These are phyloP conservation scores for Laetiporus sulphureus DNA, from an alignment of 1,284 basidiomycete genomes.

Conservation along the genomic window DNA sequence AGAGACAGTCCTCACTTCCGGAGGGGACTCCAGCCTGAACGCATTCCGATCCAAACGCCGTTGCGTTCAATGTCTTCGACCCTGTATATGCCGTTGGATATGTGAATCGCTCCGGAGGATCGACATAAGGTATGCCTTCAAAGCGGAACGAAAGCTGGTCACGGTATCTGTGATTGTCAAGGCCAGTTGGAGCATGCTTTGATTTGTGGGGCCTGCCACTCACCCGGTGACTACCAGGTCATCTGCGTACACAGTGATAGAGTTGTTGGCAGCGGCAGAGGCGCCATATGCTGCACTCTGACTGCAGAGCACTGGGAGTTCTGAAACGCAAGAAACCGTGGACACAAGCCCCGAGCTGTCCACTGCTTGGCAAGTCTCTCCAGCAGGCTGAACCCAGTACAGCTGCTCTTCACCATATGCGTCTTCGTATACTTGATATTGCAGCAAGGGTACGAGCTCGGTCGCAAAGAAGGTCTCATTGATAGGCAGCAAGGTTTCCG, in stretches of 20 bases:
- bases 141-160: constrained; percentile 30
- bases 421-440: constrained; percentile 19
- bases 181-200: neutral
- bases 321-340: constrained; percentile 13
- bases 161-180: constrained; percentile 22
- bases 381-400: constrained; percentile 22
- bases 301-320: constrained; percentile 22
- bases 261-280: constrained; percentile 11
- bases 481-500: constrained; percentile 20
- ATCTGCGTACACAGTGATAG: constrained; percentile 15
- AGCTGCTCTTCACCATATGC: constrained; percentile 14
- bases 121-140: constrained; percentile 31
- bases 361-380: constrained; percentile 17
- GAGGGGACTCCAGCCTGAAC: constrained; percentile 20
- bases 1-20: constrained; percentile 34
- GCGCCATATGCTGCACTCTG: constrained; percentile 19
- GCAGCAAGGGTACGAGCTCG: constrained; percentile 18
- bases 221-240: constrained; percentile 21
- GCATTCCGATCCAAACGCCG: constrained; percentile 25
- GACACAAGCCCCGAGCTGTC: constrained; percentile 16
- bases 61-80: constrained; percentile 23
- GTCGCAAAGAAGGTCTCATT: constrained; percentile 19
- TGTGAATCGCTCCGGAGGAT: constrained; percentile 25
- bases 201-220: constrained; percentile 2
- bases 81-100: constrained; percentile 26